Evolutionary conservation across 495 filamentous ascomycete species (phyloP).

Genomic region (Sporormia fimetaria): DNA sequence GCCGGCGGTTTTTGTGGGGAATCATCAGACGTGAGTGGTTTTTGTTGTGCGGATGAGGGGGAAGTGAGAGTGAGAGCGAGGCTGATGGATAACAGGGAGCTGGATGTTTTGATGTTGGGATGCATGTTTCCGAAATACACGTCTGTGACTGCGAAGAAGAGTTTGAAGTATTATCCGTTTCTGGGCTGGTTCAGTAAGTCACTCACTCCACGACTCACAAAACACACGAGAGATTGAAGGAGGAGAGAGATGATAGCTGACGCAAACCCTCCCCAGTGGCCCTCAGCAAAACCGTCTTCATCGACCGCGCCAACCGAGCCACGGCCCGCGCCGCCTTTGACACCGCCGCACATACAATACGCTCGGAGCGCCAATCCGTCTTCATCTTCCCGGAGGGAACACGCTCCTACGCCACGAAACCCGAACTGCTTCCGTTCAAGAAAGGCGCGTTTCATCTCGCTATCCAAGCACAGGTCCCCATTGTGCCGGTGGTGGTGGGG

Average conservation of each 20-base stretch:
- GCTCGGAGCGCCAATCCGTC: constrained; percentile 63
- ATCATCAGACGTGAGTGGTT: constrained; percentile 60
- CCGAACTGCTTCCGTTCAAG: constrained; percentile 81
- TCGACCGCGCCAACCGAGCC: constrained; percentile 72
- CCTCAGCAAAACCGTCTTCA: constrained; percentile 81
- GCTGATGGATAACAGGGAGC: constrained; percentile 39
- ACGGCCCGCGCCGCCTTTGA: constrained; percentile 79
- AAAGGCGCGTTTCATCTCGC: constrained; percentile 97
- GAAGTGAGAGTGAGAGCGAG: too few relatives aligned
- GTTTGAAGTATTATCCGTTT: constrained; percentile 68
- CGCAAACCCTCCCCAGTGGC: constrained; percentile 41
- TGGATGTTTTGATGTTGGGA: constrained; percentile 88
- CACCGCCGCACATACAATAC: constrained; percentile 70
- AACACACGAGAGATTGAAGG: too few relatives aligned
- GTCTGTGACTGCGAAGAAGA: constrained; percentile 86
- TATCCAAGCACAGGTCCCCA: constrained; percentile 82
- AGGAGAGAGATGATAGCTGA: too few relatives aligned
- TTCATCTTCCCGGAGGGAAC: constrained; percentile 84
- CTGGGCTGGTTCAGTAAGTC: constrained; percentile 80
- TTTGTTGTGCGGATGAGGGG: constrained; percentile 1
- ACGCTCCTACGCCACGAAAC: constrained; percentile 70
- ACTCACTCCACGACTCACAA: not conserved
- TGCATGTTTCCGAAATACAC: constrained; percentile 80
- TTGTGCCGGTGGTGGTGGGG: constrained; percentile 75
- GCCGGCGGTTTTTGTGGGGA: constrained; percentile 83